Percentiles rank a stretch among this genome's conserved stretches.
Evolutionary conservation across 2,329 filamentous ascomycete species (phyloP).

Genomic region (Neurospora sp.): DNA sequence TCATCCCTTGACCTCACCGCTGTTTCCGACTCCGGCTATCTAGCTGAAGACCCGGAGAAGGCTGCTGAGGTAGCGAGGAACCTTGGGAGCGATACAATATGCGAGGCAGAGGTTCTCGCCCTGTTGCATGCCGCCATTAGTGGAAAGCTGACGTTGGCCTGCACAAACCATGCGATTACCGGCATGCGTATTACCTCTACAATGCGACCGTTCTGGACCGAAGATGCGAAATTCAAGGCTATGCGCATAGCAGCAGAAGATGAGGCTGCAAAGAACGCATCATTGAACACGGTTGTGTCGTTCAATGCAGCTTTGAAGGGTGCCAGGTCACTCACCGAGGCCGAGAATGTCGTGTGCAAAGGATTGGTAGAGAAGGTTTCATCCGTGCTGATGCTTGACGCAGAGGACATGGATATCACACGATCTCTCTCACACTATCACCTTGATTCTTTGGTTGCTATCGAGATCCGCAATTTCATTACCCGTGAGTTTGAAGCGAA

Average conservation of each 20-base stretch:
- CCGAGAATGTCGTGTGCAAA: constrained; percentile 34
- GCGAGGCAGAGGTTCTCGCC: constrained; percentile 43
- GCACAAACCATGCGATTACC: constrained; percentile 42
- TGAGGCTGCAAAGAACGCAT: constrained; percentile 23
- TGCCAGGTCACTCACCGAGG: constrained; percentile 33
- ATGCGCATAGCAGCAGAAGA: constrained; percentile 33
- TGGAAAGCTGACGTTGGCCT: constrained; percentile 31
- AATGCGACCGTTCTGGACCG: constrained; percentile 41
- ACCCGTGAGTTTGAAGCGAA: constrained; percentile 40
- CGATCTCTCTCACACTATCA: constrained; percentile 32
- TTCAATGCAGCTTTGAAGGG: constrained; percentile 34
- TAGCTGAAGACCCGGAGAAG: constrained; percentile 39
- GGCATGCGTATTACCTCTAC: constrained; percentile 40
- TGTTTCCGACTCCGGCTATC: constrained; percentile 39
- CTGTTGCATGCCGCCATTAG: constrained; percentile 41
- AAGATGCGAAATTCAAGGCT: constrained; percentile 44
- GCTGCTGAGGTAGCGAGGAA: constrained; percentile 32
- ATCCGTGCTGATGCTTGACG: constrained; percentile 39
- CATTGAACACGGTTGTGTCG: constrained; percentile 25
- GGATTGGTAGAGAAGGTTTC: constrained; percentile 40
- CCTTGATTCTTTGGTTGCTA: constrained; percentile 39
- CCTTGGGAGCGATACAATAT: constrained; percentile 36
- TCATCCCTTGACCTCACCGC: constrained; percentile 42
- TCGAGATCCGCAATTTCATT: constrained; percentile 43
- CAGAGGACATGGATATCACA: constrained; percentile 38